Base-by-base conservation (phyloP, 1,284 basidiomycete species). In the Naganishia cerealis region DNA sequence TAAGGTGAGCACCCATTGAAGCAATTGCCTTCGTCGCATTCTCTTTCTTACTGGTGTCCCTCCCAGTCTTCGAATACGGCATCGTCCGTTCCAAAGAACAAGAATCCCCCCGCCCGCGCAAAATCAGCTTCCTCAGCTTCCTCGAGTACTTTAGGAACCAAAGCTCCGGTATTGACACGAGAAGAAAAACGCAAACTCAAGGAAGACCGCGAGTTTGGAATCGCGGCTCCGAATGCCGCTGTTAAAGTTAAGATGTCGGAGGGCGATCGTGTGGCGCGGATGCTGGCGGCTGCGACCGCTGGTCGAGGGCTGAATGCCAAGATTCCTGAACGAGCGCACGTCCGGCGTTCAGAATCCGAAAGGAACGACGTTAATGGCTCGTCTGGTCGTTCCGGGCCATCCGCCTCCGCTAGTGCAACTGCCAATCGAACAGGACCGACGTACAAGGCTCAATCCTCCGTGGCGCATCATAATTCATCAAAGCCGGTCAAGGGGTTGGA, bases 361-460 rank as follows among this genome's bases (percentile, higher is more conserved):
- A 46, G 18, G 33, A 24, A 39, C 6, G 33, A 52, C 6, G 15
- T 18, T 6, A 50, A 50, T 39, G 38, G 50, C 46, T 57, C 36
- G 26, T 54, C 39, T 12, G n/a, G 46, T 50, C 58, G 46, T 21
- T 15, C n/a, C 26, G 58, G 36, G 9, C 29, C 43, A 33, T 46
- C 42, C 24, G 50, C 50, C 26, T 21, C 21, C 8, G 61, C 50
- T 18, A 36, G 50, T 21, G 29, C 15, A 18, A 63, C 61, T 21
- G 61, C 61, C 50, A 63, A 63, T 18, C 61, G 61, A 26, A 63
- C 61, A 15, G 61, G 61, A 63, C 61, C 61, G 21, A 63, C 61
- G n/a, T 63, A 63, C 50, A 63, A 63, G 50, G 61, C 61, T 8
- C 61, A 63, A 29, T 63, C 61, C 1, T 63, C 61, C n/a, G 53